Percentiles rank a stretch among this genome's conserved stretches.
Evolutionary conservation across 2,329 filamentous ascomycete species (phyloP).

Genomic region (Cladosporium sp.): DNA sequence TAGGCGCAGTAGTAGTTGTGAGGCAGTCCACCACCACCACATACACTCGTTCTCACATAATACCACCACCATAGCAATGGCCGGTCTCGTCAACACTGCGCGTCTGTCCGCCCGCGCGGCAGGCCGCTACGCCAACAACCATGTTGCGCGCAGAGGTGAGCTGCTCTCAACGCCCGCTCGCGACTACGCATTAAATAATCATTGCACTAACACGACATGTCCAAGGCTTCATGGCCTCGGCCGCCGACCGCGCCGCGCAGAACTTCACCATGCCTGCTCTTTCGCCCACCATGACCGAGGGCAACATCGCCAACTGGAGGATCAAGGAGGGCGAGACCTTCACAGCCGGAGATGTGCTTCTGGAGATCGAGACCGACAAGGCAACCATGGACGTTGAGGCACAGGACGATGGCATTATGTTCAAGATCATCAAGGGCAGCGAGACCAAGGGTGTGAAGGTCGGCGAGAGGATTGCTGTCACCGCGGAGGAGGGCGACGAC

Average conservation of each 20-base stretch:
- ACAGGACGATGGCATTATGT: constrained; percentile 82
- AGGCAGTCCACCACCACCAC: constrained; percentile 8
- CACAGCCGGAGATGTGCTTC: constrained; percentile 78
- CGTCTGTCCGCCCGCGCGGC: constrained; percentile 35
- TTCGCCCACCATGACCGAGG: constrained; percentile 92
- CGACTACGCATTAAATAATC: background rate
- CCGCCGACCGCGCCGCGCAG: constrained; percentile 64
- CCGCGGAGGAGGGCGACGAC: constrained; percentile 81
- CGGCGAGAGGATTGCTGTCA: constrained; percentile 77
- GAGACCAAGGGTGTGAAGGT: constrained; percentile 77
- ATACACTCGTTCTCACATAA: constrained; percentile 1
- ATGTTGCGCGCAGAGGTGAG: constrained; percentile 33
- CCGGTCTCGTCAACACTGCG: constrained; percentile 33
- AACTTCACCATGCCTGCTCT: constrained; percentile 91
- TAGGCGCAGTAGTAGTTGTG: constrained; percentile 4
- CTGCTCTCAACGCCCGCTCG: constrained; percentile 4
- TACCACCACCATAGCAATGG: constrained; percentile 28
- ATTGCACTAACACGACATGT: constrained; percentile 20
- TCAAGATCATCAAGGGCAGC: constrained; percentile 76
- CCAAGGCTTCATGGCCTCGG: constrained; percentile 33
- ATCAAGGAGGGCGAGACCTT: constrained; percentile 86
- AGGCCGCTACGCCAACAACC: constrained; percentile 32
- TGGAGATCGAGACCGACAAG: constrained; percentile 94
- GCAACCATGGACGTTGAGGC: constrained; percentile 94
- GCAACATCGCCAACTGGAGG: constrained; percentile 82